A percentile compares a stretch with the other conserved stretches of the same genome.
These are phyloP conservation scores for Trichoderma endophyticum DNA, from an alignment of 2,329 filamentous ascomycete species.

Conservation along the genomic window DNA sequence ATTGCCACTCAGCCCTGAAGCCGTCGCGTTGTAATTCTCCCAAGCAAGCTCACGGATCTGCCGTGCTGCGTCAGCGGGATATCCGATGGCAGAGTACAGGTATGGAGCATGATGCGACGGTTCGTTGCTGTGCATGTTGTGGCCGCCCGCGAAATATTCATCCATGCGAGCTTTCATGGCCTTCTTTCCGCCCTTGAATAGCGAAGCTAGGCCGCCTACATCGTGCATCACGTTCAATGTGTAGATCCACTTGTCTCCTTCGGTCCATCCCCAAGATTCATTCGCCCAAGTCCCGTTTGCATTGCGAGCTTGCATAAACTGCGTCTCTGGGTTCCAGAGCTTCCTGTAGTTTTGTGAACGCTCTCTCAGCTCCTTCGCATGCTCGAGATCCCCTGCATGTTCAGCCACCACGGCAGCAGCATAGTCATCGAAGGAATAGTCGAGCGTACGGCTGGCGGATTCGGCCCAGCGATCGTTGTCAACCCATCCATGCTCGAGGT, in stretches of 20 bases:
- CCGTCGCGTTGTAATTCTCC: constrained; percentile 44
- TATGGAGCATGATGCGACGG: constrained; percentile 48
- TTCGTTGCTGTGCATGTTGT: constrained; percentile 48
- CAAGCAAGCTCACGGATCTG: constrained; percentile 27
- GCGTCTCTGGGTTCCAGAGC: constrained; percentile 42
- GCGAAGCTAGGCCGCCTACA: constrained; percentile 36
- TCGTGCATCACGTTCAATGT: constrained; percentile 49
- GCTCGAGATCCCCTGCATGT: constrained; percentile 34
- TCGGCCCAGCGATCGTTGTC: constrained; percentile 48
- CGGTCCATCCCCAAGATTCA: constrained; percentile 45
- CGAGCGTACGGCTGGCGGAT: constrained; percentile 44
- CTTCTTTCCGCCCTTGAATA: constrained; percentile 36
- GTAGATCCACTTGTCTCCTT: constrained; percentile 50
- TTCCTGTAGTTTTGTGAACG: constrained; percentile 41
- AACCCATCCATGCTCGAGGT: constrained; percentile 44
- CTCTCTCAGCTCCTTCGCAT: constrained; percentile 31
- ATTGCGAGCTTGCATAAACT: constrained; percentile 48
- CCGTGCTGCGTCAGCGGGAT: constrained; percentile 37
- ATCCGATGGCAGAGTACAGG: constrained; percentile 42
- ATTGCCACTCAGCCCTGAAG: constrained; percentile 44
- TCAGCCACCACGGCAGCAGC: constrained; percentile 41
- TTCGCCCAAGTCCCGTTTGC: constrained; percentile 44
- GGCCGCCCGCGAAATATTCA: constrained; percentile 42
- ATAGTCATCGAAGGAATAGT: constrained; percentile 47
- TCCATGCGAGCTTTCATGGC: constrained; percentile 43